Base-by-base conservation (phyloP, 2,329 filamentous ascomycete genomes). In the Colletotrichum graminicola region DNA sequence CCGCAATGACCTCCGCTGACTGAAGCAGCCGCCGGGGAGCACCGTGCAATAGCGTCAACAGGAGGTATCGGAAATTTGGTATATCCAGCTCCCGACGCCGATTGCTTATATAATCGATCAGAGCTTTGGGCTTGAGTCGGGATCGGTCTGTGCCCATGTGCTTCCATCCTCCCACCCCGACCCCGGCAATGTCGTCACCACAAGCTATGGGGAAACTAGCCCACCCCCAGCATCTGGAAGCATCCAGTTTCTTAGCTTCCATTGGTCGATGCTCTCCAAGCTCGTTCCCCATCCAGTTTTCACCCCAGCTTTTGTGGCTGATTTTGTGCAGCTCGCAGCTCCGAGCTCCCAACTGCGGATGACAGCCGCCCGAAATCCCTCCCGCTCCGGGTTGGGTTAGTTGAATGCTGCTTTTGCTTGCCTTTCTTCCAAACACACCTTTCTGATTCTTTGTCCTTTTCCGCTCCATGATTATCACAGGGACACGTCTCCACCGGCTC, bases 341-440 rank as follows among this genome's bases (percentile, higher is more conserved):
- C 69, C 69, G 69, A 72, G 65, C 69, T 72, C 69, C 41, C 64
- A 54, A 72, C 65, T 72, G 69, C 69, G 69, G 69, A 72, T 66
- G 69, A 65, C 69, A 51, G 54, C 45, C 34, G n/a, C 47, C 47
- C 47, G 29, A 51, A 29, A 39, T 56, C 21, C 32, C 51, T 36
- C 49, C 41, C 55, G 39, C 36, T 62, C 56, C 56, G 43, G 57
- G 51, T 49, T 63, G 67, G 52, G 7, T 41, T 41, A 3, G 1
- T 63, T 55, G n/a, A 21, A 26, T 47, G 18, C 60, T 67, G n/a
- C 36, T 23, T 62, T 71, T 62, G 54, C 36, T 32, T 51, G 43
- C 14, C 49, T 41, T 21, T 43, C 49, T 45, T 21, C 68, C 65
- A 62, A 47, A 43, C 39, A 18, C 49, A 57, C 52, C 49, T 41